Conservation (phyloP, 2,329 filamentous ascomycete genomes). For the Sporothrix dimorphospora region DNA sequence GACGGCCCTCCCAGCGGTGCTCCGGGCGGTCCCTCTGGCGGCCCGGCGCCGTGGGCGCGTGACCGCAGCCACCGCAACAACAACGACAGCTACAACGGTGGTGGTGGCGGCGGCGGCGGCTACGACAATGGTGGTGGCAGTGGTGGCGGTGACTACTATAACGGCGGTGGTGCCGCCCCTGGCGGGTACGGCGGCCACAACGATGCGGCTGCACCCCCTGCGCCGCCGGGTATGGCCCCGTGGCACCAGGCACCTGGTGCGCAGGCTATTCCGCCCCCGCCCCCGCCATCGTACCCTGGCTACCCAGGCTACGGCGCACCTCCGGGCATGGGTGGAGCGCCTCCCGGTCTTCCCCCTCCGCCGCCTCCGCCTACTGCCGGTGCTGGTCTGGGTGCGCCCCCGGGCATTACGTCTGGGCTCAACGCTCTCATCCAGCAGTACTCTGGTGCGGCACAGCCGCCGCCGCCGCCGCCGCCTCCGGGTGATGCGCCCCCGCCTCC, state of each 20-base stretch:
- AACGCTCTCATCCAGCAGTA: conserved; percentile 69
- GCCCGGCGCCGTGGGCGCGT: conserved; percentile 63
- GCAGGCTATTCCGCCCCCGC: conserved; percentile 46
- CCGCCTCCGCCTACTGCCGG: conserved; percentile 29
- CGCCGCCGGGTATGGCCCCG: conserved; percentile 62
- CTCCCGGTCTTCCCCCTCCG: conserved; percentile 32
- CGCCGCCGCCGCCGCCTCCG: conserved; percentile 32
- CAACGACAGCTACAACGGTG: conserved; percentile 46
- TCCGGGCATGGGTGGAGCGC: conserved; percentile 49
- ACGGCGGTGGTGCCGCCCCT: background rate
- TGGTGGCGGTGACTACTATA: conserved; percentile 18
- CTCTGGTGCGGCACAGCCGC: conserved; percentile 36
- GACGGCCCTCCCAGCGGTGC: conserved; percentile 39
- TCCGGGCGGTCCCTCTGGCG: conserved; percentile 46
- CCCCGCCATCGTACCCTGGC: conserved; percentile 37
- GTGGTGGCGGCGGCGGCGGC: conserved; percentile 40
- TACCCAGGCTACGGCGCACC: conserved; percentile 53
- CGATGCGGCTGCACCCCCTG: conserved; percentile 38
- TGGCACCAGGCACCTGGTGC: conserved; percentile 45
- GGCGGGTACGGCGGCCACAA: conserved; percentile 35
- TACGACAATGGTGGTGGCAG: conserved; percentile 39
- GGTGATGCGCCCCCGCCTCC: conserved; percentile 43
- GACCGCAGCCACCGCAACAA: conserved; percentile 57
- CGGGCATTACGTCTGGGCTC: conserved; percentile 58
- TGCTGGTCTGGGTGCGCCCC: conserved; percentile 46